Conservation (phyloP, 768 basidiomycete species). For the Lactifluus pinguis region DNA sequence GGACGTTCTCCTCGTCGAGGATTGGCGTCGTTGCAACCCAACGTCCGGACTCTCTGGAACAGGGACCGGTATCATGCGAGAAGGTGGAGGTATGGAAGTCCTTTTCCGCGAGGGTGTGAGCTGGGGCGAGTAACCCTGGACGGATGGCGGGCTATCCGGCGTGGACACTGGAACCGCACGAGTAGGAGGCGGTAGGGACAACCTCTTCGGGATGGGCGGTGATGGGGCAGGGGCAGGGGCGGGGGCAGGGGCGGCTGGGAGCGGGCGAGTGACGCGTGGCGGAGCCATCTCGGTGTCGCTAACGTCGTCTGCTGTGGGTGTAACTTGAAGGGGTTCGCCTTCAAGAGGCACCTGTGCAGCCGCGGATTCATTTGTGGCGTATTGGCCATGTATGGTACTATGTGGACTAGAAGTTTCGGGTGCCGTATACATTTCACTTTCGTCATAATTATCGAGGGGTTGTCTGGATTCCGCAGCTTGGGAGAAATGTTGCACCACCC, state of each 20-base stretch:
- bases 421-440: slow-evolving; percentile 3
- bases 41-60: background rate
- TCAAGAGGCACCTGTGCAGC: background rate
- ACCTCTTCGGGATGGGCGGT: slow-evolving; percentile 9
- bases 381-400: background rate
- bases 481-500: background rate
- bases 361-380: background rate
- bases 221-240: slow-evolving; percentile 1
- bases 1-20: slow-evolving; percentile 11
- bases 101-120: slow-evolving; percentile 3
- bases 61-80: slow-evolving; percentile 2
- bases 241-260: slow-evolving; percentile 29
- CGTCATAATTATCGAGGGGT: background rate
- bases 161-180: slow-evolving; percentile 5
- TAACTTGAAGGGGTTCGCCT: background rate
- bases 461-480: background rate
- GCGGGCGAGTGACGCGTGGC: slow-evolving; percentile 26
- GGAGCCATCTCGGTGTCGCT: slow-evolving; percentile 25
- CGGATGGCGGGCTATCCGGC: background rate
- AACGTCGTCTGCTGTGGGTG: slow-evolving; percentile 17
- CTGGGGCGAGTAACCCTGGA: slow-evolving; percentile 1
- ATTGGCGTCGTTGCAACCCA: slow-evolving; percentile 2
- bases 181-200: slow-evolving; percentile 14
- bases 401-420: background rate
- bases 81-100: slow-evolving; percentile 6